Percentiles rank a stretch among this genome's conserved stretches.
These are phyloP conservation scores for Podospora conica DNA, from an alignment of 495 filamentous ascomycete species.

Conservation along the genomic window DNA sequence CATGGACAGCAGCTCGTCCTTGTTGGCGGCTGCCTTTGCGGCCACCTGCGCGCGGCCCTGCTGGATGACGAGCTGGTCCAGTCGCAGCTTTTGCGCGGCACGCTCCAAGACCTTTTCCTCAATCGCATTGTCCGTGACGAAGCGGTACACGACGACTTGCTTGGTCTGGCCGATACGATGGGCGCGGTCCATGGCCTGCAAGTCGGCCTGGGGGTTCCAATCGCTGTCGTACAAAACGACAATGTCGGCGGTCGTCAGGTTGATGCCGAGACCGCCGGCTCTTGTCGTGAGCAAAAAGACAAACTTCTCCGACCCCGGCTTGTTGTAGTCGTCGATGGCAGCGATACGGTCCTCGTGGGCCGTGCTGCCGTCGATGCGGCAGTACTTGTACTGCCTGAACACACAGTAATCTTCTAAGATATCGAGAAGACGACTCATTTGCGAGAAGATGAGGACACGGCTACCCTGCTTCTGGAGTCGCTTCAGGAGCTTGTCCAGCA, in stretches of 20 bases:
- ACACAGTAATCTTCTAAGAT: conserved; percentile 98
- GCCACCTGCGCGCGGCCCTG: conserved; percentile 94
- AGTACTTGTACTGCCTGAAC: conserved; percentile 90
- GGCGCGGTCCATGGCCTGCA: conserved; percentile 97
- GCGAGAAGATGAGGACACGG: conserved; percentile 95
- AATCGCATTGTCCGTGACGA: conserved; percentile 96
- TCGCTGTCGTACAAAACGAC: conserved; percentile 98
- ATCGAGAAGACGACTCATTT: conserved; percentile 96
- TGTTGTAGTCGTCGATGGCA: conserved; percentile 98
- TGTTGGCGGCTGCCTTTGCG: conserved; percentile 77
- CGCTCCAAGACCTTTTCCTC: conserved; percentile 98
- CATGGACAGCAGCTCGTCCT: conserved; percentile 94
- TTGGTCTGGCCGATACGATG: conserved; percentile 99
- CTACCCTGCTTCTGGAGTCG: conserved; percentile 80
- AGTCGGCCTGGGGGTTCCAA: conserved; percentile 98
- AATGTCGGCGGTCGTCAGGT: conserved; percentile 91
- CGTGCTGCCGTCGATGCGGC: conserved; percentile 94
- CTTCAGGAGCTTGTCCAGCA: conserved; percentile 86
- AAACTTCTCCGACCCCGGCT: conserved; percentile 90
- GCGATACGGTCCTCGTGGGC: conserved; percentile 97
- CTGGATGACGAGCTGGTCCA: conserved; percentile 99
- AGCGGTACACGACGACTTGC: conserved; percentile 92
- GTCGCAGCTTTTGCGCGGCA: conserved; percentile 91
- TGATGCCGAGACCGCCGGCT: conserved; percentile 97
- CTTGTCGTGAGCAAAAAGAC: conserved; percentile 96